phyloP scores from a whole-genome alignment of 2,329 filamentous ascomycete genomes.

The Microcyclospora tardicrescens region DNA sequence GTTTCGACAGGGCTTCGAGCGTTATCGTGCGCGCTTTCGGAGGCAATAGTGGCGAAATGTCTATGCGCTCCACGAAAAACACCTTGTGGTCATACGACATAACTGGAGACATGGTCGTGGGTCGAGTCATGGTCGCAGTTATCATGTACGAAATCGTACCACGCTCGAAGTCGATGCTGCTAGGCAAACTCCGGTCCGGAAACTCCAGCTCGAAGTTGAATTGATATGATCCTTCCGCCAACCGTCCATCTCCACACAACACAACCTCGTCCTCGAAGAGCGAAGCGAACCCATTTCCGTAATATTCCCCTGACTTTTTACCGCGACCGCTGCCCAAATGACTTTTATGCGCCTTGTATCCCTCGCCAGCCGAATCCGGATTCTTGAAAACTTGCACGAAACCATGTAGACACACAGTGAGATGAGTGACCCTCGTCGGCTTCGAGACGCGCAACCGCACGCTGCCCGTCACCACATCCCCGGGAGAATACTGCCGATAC shows the following conservation, averaged over 20 bases:
- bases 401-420: constrained; percentile 65
- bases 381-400: constrained; percentile 69
- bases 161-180: constrained; percentile 93
- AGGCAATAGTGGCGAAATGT: constrained; percentile 60
- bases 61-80: constrained; percentile 66
- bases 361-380: constrained; percentile 47
- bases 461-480: constrained; percentile 59
- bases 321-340: constrained; percentile 43
- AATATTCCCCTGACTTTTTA: constrained; percentile 43
- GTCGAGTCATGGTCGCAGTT: constrained; percentile 66
- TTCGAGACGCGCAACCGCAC: constrained; percentile 63
- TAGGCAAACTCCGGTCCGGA: constrained; percentile 58
- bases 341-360: constrained; percentile 34
- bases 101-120: constrained; percentile 71
- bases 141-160: constrained; percentile 79
- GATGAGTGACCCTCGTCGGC: constrained; percentile 63
- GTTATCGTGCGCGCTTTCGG: constrained; percentile 76
- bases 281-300: constrained; percentile 65
- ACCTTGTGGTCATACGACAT: constrained; percentile 71
- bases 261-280: constrained; percentile 74
- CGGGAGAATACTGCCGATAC: constrained; percentile 61
- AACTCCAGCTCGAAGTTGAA: constrained; percentile 67
- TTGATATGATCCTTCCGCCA: constrained; percentile 63
- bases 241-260: constrained; percentile 62
- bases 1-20: constrained; percentile 67